These are phyloP conservation scores for Groenewaldozyma sp. DNA, from an alignment of 1,139 yeast genomes.

Conservation along the genomic window DNA sequence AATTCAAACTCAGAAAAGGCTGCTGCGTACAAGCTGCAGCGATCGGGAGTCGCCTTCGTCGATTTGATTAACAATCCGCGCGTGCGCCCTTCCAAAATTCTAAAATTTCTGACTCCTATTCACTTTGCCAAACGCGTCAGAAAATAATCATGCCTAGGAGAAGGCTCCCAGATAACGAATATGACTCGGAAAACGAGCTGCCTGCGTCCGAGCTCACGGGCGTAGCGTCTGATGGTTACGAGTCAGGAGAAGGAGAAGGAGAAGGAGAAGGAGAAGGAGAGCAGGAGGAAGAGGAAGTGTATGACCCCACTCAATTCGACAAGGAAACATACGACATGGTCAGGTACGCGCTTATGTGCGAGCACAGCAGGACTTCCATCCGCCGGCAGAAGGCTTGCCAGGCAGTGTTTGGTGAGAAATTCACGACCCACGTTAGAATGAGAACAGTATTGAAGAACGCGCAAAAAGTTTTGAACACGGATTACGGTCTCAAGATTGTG, in stretches of 20 bases:
- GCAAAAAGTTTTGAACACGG: constrained; percentile 5
- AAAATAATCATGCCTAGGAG: too few species aligned
- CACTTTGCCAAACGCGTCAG: too few species aligned
- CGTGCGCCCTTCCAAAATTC: too few species aligned
- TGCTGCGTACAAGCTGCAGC: too few species aligned
- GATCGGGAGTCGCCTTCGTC: too few species aligned
- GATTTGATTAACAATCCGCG: too few species aligned
- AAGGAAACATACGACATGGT: constrained; percentile 1
- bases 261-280: constrained; percentile 1
- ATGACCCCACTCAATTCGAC: not conserved
- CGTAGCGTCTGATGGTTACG: not conserved
- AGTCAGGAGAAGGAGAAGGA: not conserved
- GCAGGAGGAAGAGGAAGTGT: not conserved
- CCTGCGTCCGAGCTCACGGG: not conserved
- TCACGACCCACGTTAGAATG: not conserved
- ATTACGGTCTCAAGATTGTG: constrained; percentile 10
- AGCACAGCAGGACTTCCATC: constrained; percentile 4
- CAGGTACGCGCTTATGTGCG: constrained; percentile 1
- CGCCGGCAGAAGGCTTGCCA: constrained; percentile 1
- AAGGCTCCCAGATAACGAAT: too few species aligned
- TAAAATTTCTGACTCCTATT: too few species aligned
- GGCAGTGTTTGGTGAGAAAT: not conserved
- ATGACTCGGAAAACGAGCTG: too few species aligned
- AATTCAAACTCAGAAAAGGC: too few species aligned
- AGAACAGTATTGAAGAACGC: constrained; percentile 5